These are phyloP conservation scores for Phoenix dactylifera DNA, from an alignment of 176 grass and related monocot genomes.

Conservation along the genomic window DNA sequence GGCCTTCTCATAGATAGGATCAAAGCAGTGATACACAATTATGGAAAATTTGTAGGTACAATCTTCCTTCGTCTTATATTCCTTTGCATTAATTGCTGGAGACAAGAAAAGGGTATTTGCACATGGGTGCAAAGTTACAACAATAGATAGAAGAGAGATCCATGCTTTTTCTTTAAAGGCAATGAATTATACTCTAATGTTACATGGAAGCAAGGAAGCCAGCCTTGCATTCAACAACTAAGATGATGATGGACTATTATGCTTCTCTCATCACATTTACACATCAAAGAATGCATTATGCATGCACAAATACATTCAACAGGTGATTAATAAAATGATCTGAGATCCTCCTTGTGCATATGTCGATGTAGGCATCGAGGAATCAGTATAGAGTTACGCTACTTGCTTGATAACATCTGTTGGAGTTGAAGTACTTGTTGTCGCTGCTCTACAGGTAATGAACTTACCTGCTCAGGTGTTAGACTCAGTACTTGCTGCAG, in stretches of 20 bases:
- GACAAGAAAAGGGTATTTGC: no score
- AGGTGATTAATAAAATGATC: no score
- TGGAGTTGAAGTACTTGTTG: conserved; percentile 87
- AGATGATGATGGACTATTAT: background rate
- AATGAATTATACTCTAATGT: conserved; percentile 1
- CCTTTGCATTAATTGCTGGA: no score
- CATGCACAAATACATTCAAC: background rate
- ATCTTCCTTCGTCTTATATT: no score
- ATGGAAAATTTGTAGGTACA: no score
- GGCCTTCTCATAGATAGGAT: no score
- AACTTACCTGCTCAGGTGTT: conserved; percentile 85
- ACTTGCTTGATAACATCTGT: conserved; percentile 69
- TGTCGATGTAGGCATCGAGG: conserved; percentile 4
- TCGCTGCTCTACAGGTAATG: conserved; percentile 66
- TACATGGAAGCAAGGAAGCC: background rate
- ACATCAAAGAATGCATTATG: conserved; percentile 3
- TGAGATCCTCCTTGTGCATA: background rate
- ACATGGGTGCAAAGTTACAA: no score
- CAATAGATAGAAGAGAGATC: no score
- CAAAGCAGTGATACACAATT: no score
- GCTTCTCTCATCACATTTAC: background rate
- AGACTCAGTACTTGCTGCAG: conserved; percentile 81
- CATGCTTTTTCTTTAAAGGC: background rate
- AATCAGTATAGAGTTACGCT: conserved; percentile 6
- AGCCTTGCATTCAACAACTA: background rate